Percentiles rank a stretch among this genome's conserved stretches.
Evolutionary conservation across 306 rosid genomes (phyloP).

Genomic region (Rosa rugosa): DNA sequence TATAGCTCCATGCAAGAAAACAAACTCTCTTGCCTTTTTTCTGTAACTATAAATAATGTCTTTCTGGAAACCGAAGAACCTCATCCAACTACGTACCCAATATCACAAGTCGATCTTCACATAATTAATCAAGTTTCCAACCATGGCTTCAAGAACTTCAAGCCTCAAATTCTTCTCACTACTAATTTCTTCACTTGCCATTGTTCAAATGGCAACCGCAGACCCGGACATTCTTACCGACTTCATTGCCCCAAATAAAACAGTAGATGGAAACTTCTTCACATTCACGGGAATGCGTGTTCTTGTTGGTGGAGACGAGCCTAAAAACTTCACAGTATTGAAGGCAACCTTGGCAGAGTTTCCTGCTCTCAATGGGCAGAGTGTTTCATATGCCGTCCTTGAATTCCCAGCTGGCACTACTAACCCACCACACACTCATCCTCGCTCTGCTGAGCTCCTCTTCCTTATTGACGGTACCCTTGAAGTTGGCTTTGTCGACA

Average conservation of each 20-base stretch:
- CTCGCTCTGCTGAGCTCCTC: constrained; percentile 17
- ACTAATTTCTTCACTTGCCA: constrained; percentile 17
- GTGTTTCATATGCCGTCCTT: constrained; percentile 9
- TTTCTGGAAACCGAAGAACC: background rate
- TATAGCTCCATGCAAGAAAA: background rate
- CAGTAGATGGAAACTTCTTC: constrained; percentile 41
- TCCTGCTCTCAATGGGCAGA: constrained; percentile 17
- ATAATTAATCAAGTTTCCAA: background rate
- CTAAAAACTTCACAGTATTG: background rate
- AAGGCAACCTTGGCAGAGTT: constrained; percentile 12
- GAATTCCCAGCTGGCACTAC: constrained; percentile 5
- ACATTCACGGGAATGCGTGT: constrained; percentile 5
- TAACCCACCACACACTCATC: constrained; percentile 26
- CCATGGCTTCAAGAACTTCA: constrained; percentile 6
- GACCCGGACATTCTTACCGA: constrained; percentile 47
- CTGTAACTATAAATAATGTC: background rate
- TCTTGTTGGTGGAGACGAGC: background rate
- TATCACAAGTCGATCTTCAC: background rate
- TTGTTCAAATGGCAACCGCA: constrained; percentile 28
- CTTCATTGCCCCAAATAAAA: constrained; percentile 27
- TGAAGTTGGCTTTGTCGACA: too few relatives aligned
- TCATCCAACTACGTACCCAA: background rate
- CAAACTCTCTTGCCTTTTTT: background rate
- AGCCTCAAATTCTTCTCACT: constrained; percentile 27
- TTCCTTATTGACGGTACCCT: background rate